These are phyloP conservation scores for Cerioporus squamosus DNA, from an alignment of 1,284 basidiomycete genomes.

Conservation along the genomic window DNA sequence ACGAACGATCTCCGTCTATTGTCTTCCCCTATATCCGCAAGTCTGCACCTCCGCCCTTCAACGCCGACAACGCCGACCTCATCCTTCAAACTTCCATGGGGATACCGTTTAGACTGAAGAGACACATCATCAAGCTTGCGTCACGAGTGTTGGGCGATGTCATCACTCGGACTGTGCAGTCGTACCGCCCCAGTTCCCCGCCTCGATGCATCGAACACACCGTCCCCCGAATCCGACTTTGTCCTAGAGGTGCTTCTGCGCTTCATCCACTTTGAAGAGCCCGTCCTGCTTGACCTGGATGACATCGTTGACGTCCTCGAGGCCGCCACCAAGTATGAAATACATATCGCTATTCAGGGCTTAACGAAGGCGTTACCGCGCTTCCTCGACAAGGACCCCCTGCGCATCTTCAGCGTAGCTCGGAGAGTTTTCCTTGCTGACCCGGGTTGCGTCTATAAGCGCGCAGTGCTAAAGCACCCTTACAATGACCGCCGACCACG, in stretches of 20 bases:
- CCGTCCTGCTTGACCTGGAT: no score
- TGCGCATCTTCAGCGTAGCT: slow-evolving; percentile 18
- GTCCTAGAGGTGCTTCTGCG: no score
- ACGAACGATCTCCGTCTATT: slow-evolving; percentile 11
- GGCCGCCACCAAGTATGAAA: no score
- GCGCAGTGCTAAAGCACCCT: background rate
- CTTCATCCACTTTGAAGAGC: no score
- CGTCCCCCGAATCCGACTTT: no score
- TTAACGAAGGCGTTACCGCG: background rate
- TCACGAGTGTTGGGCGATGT: no score
- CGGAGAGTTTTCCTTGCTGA: slow-evolving; percentile 10
- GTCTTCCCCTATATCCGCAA: slow-evolving; percentile 2
- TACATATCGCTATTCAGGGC: no score
- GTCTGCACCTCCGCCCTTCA: slow-evolving; percentile 8
- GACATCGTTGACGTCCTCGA: no score
- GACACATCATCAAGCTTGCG: no score
- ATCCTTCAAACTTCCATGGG: background rate
- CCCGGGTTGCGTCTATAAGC: background rate
- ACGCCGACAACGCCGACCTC: slow-evolving; percentile 5
- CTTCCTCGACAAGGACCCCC: slow-evolving; percentile 15
- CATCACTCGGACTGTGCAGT: no score
- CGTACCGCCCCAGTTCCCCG: no score
- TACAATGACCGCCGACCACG: background rate
- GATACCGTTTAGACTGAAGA: slow-evolving; percentile 3
- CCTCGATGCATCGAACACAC: no score